Base-by-base conservation (phyloP, 805 yeast species). In the Cephaloascus fragrans region DNA sequence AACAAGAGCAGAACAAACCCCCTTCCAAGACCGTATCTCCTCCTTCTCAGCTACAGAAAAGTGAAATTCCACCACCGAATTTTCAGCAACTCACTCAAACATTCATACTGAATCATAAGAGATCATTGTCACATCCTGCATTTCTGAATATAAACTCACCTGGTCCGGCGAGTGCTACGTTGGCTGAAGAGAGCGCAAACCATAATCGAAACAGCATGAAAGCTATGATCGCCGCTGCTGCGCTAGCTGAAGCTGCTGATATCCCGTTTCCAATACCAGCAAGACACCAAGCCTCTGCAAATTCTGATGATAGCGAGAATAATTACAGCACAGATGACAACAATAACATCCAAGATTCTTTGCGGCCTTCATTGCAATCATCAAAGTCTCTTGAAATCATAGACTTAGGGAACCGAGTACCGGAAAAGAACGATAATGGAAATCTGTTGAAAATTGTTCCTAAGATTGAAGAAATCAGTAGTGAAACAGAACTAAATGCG, bases 181-280 rank as follows among this genome's bases (percentile, higher is more conserved):
- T 57, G n/a, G 48, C 61, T 3, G 50, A 69, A 23, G 71, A 69
- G 1, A 61, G 59, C 36, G 59, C 58, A 42, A 49, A 55, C 20
- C 28, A 23, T 23, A 23, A 23, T 8, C 28, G 12, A 23, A 23
- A 39, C 35, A 56, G 49, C 26, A 60, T 59, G 37, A 73, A 77
- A 48, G 86, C 84, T 0, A 68, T 71, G 48, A 81, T 83, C 6
- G 93, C 90, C 0, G 93, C 93, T 1, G 90, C 89, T 6, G 90
- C 90, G 0, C 62, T 83, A 37, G 87, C 88, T 3, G 86, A 84
- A 0, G 93, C 90, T 0, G 89, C 89, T 2, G 84, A 79, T 12
- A 71, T 77, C 12, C 93, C 93, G 1, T 53, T 83, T 28, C 88
- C 88, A 1, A 49, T 64, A 23, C 28, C 28, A 12, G 6, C 28